Conservation (phyloP, 805 yeast species). For the Helenozyma baotianmanensis region DNA sequence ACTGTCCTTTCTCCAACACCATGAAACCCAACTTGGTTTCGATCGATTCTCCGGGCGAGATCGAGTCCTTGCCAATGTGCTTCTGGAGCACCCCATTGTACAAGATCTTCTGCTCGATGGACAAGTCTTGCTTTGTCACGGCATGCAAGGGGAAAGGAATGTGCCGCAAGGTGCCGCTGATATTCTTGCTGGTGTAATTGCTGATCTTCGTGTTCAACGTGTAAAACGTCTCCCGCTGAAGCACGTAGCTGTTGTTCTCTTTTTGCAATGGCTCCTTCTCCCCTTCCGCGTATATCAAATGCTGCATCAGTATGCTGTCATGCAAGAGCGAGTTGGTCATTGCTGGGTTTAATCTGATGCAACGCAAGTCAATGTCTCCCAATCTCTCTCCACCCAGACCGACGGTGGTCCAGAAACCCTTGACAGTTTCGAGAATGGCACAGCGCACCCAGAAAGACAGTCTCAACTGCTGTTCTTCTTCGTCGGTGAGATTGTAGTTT, state of each 20-base stretch:
- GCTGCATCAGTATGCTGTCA: conserved; percentile 43
- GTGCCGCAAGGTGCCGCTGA: conserved; percentile 59
- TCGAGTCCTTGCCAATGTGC: conserved; percentile 34
- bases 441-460: conserved; percentile 81
- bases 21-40: conserved; percentile 52
- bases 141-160: conserved; percentile 38
- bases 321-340: conserved; percentile 55
- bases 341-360: conserved; percentile 54
- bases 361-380: conserved; percentile 66
- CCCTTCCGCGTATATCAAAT: conserved; percentile 16
- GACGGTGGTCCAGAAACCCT: conserved; percentile 60
- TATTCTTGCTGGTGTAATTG: conserved; percentile 40
- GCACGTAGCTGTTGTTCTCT: conserved; percentile 2
- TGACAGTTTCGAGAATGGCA: conserved; percentile 50
- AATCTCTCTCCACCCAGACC: conserved; percentile 23
- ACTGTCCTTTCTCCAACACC: conserved; percentile 72
- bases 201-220: conserved; percentile 44
- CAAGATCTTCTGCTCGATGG: conserved; percentile 53
- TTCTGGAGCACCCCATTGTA: conserved; percentile 71
- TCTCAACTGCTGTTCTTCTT: conserved; percentile 52
- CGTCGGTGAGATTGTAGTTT: conserved; percentile 48
- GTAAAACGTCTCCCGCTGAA: conserved; percentile 44
- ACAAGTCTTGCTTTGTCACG: conserved; percentile 10
- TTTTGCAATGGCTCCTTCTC: conserved; percentile 23
- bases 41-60: conserved; percentile 40